Evolutionary conservation across 495 filamentous ascomycete genomes (phyloP).

Genomic region (Penicillium egyptiacum): DNA sequence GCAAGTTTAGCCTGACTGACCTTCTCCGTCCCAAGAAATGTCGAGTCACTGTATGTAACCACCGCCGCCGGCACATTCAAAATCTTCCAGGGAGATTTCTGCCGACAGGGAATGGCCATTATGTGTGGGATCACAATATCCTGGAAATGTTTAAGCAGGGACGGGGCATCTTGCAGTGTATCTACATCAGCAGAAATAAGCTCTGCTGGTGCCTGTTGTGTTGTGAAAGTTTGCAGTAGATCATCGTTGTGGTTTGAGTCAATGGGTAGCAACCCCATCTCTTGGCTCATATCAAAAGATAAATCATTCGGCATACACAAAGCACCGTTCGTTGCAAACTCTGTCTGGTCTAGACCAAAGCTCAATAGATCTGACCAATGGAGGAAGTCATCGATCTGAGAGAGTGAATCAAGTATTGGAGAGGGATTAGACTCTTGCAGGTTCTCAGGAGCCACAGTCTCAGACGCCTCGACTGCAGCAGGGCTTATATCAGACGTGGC

Average conservation of each 20-base stretch:
- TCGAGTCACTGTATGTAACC: conserved; percentile 33
- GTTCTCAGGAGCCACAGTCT: conserved; percentile 9
- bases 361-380: conserved; percentile 39
- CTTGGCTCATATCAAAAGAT: conserved; percentile 17
- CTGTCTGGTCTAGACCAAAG: conserved; percentile 28
- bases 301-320: conserved; percentile 24
- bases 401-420: conserved; percentile 30
- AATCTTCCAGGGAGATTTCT: conserved; percentile 39
- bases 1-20: conserved; percentile 36
- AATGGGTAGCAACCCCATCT: conserved; percentile 7
- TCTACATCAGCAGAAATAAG: conserved; percentile 11
- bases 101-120: conserved; percentile 32
- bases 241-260: conserved; percentile 8
- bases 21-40: conserved; percentile 30
- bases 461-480: neutral
- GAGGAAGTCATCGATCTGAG: conserved; percentile 35
- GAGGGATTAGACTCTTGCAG: conserved; percentile 16
- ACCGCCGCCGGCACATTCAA: conserved; percentile 35
- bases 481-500: neutral
- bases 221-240: conserved; percentile 3
- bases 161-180: conserved; percentile 28
- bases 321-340: conserved; percentile 15
- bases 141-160: conserved; percentile 34
- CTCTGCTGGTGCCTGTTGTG: conserved; percentile 17
- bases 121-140: conserved; percentile 35